Evolutionary conservation across 176 grass and related monocot genomes (phyloP).

Genomic region (Musa schizocarpa): DNA sequence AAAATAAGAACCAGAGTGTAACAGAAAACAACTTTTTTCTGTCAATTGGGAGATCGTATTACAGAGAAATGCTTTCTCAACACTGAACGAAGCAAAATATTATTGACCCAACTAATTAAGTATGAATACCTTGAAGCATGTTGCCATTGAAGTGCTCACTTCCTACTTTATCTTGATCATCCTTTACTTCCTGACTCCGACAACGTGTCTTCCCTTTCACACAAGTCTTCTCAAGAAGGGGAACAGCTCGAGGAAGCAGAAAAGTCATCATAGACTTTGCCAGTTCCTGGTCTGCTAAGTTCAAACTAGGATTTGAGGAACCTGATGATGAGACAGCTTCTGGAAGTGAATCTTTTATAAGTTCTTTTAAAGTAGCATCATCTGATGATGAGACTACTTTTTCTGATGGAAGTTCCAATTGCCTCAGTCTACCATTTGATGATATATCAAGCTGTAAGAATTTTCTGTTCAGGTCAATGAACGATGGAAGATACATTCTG

Average conservation of each 20-base stretch:
- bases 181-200: constrained; percentile 24
- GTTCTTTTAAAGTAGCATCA: constrained; percentile 29
- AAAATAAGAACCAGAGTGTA: background rate
- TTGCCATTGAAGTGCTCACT: constrained; percentile 24
- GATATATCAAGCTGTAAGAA: constrained; percentile 1
- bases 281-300: constrained; percentile 51
- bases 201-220: constrained; percentile 41
- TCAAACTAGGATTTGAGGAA: constrained; percentile 57
- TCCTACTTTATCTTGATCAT: constrained; percentile 16
- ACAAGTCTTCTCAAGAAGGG: constrained; percentile 65
- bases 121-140: constrained; percentile 42
- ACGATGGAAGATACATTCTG: background rate
- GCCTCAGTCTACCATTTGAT: background rate
- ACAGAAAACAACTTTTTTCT: background rate
- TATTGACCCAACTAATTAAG: background rate
- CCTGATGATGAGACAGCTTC: constrained; percentile 37
- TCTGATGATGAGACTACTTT: background rate
- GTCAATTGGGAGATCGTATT: background rate
- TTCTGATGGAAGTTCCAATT: background rate
- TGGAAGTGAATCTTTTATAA: constrained; percentile 46
- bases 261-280: constrained; percentile 67
- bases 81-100: constrained; percentile 6
- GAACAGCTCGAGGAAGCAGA: constrained; percentile 84
- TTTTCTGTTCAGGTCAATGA: background rate
- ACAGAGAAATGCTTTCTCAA: constrained; percentile 2